Conservation (phyloP, 805 yeast genomes). For the Saccharomycopsis schoenii region DNA sequence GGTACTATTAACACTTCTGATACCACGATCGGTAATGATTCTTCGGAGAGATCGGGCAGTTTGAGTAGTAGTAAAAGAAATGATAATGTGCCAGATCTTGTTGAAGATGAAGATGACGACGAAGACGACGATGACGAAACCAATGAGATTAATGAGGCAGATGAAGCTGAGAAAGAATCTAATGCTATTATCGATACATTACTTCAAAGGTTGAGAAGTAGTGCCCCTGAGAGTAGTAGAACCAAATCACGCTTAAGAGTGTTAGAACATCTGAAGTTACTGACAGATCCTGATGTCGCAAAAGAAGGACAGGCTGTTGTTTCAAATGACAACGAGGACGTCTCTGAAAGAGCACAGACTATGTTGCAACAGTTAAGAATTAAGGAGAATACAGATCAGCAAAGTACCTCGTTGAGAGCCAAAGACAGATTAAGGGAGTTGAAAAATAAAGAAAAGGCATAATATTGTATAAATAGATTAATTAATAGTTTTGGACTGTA, state of each 20-base stretch:
- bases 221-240: conserved; percentile 72
- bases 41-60: background rate
- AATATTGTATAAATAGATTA: background rate
- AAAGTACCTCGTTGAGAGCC: conserved; percentile 4
- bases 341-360: conserved; percentile 52
- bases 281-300: background rate
- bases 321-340: conserved; percentile 27
- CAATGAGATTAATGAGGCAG: conserved; percentile 29
- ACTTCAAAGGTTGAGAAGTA: conserved; percentile 73
- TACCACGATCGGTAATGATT: background rate
- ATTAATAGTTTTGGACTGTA: no score
- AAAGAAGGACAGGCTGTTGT: conserved; percentile 1
- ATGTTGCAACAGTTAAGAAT: conserved; percentile 53
- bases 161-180: conserved; percentile 6
- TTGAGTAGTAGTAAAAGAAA: background rate
- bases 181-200: conserved; percentile 63
- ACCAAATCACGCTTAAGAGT: conserved; percentile 48
- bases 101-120: conserved; percentile 23
- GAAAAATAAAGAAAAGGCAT: conserved; percentile 8
- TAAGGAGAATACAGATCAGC: conserved; percentile 14
- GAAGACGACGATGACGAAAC: conserved; percentile 28
- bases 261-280: conserved; percentile 7
- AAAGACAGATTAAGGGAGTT: conserved; percentile 16
- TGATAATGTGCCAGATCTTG: conserved; percentile 17
- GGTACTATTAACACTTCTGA: background rate